Percentiles rank a stretch among this genome's conserved stretches.
Evolutionary conservation across 225 moss, liverwort and hornwort genomes (phyloP).

Genomic region (Antitrichia curtipendula): DNA sequence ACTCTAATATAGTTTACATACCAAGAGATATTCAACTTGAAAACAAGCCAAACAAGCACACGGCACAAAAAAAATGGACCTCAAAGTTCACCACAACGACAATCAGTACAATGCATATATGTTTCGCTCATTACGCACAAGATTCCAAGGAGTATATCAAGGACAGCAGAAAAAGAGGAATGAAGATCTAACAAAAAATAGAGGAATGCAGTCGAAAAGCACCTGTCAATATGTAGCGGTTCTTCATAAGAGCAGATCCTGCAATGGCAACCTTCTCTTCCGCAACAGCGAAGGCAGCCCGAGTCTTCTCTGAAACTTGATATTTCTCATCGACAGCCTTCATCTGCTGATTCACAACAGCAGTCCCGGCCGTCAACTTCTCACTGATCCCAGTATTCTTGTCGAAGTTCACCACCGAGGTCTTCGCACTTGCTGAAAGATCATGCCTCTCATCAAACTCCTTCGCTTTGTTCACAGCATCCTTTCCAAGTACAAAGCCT

Average conservation of each 20-base stretch:
- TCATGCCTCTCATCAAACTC: constrained; percentile 88
- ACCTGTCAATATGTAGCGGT: constrained; percentile 81
- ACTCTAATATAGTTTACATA: background rate
- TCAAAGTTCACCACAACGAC: background rate
- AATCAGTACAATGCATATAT: background rate
- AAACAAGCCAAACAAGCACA: background rate
- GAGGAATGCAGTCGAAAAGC: background rate
- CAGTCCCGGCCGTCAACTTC: constrained; percentile 67
- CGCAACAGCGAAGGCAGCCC: constrained; percentile 73
- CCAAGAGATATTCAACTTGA: background rate
- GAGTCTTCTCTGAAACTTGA: constrained; percentile 84
- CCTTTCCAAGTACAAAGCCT: constrained; percentile 68
- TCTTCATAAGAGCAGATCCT: constrained; percentile 83
- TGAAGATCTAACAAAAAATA: background rate
- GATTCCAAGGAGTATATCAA: background rate
- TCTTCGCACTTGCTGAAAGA: constrained; percentile 64
- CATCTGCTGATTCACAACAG: constrained; percentile 76
- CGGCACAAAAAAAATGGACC: background rate
- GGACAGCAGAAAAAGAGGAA: background rate
- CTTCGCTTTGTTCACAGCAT: constrained; percentile 65
- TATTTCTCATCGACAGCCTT: constrained; percentile 88
- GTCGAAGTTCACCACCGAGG: constrained; percentile 56
- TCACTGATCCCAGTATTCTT: constrained; percentile 70
- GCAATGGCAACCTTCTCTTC: constrained; percentile 79
- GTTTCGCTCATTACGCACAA: background rate